A percentile compares a stretch with the other conserved stretches of the same genome.
phyloP scores from a whole-genome alignment of 2,329 filamentous ascomycete species.

The Colletotrichum sp. region DNA sequence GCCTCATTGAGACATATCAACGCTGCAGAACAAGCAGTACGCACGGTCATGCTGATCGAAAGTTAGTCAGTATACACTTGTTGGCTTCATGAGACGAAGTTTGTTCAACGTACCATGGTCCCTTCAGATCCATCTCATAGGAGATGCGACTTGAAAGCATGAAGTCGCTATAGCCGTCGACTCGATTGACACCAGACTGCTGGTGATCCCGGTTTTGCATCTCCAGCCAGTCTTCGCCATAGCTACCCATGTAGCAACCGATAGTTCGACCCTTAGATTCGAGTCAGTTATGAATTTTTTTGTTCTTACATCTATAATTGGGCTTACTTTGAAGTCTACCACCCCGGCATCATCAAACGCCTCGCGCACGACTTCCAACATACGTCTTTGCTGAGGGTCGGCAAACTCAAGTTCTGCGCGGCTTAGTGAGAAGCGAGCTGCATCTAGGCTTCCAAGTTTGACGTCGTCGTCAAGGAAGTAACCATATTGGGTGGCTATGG shows the following conservation, averaged over 20 bases:
- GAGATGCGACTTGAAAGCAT: conserved; percentile 31
- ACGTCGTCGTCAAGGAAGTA: conserved; percentile 29
- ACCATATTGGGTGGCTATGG: conserved; percentile 1
- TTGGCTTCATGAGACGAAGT: background rate
- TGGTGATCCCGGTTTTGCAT: background rate
- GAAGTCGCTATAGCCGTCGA: conserved; percentile 19
- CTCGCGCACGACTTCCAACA: background rate
- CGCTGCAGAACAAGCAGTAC: conserved; percentile 29
- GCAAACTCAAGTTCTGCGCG: conserved; percentile 1
- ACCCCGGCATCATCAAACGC: conserved; percentile 22
- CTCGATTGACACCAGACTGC: background rate
- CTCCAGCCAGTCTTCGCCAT: conserved; percentile 15
- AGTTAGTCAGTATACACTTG: background rate
- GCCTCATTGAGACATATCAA: conserved; percentile 25
- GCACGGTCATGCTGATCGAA: conserved; percentile 25
- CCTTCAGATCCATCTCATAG: conserved; percentile 33
- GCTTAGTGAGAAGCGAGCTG: conserved; percentile 29
- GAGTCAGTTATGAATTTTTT: no score
- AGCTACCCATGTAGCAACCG: conserved; percentile 28
- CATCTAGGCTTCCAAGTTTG: conserved; percentile 25
- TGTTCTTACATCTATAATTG: no score
- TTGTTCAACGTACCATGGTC: conserved; percentile 27
- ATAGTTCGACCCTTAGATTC: background rate
- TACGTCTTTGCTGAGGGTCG: background rate
- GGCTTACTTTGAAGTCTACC: conserved; percentile 24